These are phyloP conservation scores for Ceratopteris richardii DNA, from an alignment of 75 land plant species.

Conservation along the genomic window DNA sequence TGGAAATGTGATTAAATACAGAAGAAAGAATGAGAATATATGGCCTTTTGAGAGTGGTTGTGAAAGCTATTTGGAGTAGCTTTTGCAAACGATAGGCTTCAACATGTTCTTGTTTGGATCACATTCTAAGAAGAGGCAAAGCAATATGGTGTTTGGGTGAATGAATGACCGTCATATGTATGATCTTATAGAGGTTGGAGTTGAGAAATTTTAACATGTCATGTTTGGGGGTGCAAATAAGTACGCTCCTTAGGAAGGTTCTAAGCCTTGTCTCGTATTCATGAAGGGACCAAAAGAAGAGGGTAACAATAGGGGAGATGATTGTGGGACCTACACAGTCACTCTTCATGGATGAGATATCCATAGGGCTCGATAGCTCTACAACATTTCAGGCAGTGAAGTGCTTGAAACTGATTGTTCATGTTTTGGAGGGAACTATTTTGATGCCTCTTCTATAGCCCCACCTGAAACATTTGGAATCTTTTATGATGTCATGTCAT, in stretches of 20 bases:
- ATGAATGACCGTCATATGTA: conserved; percentile 83
- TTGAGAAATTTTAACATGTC: conserved; percentile 58
- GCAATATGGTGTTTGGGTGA: conserved; percentile 78
- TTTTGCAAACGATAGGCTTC: conserved; percentile 83
- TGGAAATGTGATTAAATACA: conserved; percentile 48
- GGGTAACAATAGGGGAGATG: too few relatives aligned
- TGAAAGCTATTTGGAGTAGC: conserved; percentile 77
- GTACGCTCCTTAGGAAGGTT: conserved; percentile 61
- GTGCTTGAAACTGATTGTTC: too few relatives aligned
- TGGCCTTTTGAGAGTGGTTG: conserved; percentile 88
- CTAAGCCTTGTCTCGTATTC: conserved; percentile 86
- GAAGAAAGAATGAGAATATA: conserved; percentile 61
- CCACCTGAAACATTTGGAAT: too few relatives aligned
- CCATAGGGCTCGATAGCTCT: too few relatives aligned
- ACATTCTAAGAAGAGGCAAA: conserved; percentile 91
- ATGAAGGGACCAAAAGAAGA: too few relatives aligned
- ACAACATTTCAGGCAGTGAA: too few relatives aligned
- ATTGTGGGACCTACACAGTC: too few relatives aligned
- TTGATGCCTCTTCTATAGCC: too few relatives aligned
- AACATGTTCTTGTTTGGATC: conserved; percentile 80
- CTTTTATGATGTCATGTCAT: too few relatives aligned
- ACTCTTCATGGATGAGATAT: too few relatives aligned
- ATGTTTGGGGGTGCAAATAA: conserved; percentile 52
- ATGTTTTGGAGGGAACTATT: too few relatives aligned
- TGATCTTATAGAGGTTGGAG: conserved; percentile 90